Evolutionary conservation across 139 green algal genomes (phyloP).

Genomic region (Zygnema cylindricum): DNA sequence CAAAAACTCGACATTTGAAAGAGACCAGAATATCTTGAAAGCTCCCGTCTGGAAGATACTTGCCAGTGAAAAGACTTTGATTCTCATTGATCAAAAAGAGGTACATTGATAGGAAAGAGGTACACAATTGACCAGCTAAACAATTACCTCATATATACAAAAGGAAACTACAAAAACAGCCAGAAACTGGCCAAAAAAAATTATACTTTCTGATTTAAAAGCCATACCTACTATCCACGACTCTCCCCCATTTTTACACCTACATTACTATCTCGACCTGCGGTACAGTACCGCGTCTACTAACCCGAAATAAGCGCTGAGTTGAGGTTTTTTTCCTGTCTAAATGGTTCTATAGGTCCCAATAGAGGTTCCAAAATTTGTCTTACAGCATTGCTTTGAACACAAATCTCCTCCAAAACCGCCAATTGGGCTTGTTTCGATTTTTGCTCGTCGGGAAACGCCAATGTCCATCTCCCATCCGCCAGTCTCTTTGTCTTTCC

Average conservation of each 20-base stretch:
- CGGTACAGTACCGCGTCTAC: too few relatives aligned
- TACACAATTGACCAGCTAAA: neutral
- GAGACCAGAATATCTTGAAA: neutral
- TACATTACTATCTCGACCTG: too few relatives aligned
- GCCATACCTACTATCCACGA: neutral
- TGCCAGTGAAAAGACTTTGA: neutral
- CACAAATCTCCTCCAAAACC: slow-evolving; percentile 48
- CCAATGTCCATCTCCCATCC: slow-evolving; percentile 65
- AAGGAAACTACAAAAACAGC: neutral
- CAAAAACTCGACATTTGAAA: neutral
- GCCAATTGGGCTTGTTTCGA: slow-evolving; percentile 13
- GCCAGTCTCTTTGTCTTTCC: slow-evolving; percentile 38
- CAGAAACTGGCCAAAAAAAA: neutral
- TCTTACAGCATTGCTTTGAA: slow-evolving; percentile 51
- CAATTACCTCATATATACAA: neutral
- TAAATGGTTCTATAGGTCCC: slow-evolving; percentile 19
- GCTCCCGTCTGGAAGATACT: neutral
- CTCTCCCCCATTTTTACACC: neutral
- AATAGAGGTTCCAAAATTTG: slow-evolving; percentile 49
- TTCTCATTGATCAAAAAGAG: neutral
- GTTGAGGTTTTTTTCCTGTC: neutral
- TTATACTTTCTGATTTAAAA: neutral
- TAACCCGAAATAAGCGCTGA: neutral
- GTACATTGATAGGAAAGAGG: neutral
- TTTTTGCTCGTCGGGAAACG: slow-evolving; percentile 61